These are phyloP conservation scores for Colletotrichum melonis DNA, from an alignment of 2,329 filamentous ascomycete genomes.

Conservation along the genomic window DNA sequence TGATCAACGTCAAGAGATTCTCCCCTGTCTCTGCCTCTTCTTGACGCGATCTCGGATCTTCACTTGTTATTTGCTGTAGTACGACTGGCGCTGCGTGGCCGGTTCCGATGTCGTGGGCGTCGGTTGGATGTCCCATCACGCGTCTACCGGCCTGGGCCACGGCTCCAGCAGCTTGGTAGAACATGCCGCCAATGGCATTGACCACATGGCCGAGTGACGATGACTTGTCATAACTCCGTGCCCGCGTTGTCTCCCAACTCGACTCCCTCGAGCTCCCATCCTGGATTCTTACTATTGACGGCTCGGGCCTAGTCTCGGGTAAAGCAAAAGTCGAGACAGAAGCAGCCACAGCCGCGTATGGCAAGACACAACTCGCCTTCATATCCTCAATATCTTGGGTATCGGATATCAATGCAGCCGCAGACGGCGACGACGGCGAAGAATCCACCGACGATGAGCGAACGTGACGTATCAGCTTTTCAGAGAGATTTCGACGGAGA, in stretches of 20 bases:
- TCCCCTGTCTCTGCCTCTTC: not conserved
- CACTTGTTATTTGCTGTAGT: not conserved
- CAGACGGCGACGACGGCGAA: too few species aligned
- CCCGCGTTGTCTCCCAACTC: not conserved
- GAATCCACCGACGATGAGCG: not conserved
- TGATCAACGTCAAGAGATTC: not conserved
- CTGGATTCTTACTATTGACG: not conserved
- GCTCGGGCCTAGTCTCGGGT: not conserved
- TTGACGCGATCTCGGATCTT: not conserved
- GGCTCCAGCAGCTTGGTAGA: not conserved
- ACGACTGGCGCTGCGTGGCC: not conserved
- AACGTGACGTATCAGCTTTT: not conserved
- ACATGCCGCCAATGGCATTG: not conserved
- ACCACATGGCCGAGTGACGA: not conserved
- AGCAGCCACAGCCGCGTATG: not conserved
- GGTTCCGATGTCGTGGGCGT: not conserved
- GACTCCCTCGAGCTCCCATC: not conserved
- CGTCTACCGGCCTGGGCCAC: not conserved
- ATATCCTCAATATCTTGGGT: not conserved
- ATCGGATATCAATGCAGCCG: not conserved
- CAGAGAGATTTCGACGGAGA: not conserved
- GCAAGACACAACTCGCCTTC: not conserved
- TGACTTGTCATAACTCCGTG: not conserved
- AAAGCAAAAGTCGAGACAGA: not conserved
- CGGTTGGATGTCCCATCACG: not conserved